These are phyloP conservation scores for Oryza nivara DNA, from an alignment of 176 grass and related monocot genomes.

Conservation along the genomic window DNA sequence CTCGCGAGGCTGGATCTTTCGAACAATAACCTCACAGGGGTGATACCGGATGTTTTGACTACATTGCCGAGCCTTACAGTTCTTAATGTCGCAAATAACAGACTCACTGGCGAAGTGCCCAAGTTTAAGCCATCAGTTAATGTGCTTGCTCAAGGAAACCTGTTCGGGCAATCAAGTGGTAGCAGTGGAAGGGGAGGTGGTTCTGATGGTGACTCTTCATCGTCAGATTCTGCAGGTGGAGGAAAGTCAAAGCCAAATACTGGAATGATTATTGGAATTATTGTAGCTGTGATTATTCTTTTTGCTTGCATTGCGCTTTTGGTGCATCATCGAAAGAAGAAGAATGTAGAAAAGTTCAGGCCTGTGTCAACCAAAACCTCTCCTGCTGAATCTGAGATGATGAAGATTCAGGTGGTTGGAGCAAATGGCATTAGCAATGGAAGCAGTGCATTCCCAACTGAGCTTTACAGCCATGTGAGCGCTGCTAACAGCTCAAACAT, in stretches of 20 bases:
- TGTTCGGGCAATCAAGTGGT: conserved; percentile 54
- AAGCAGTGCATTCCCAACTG: conserved; percentile 34
- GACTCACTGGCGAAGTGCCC: conserved; percentile 68
- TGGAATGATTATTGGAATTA: conserved; percentile 58
- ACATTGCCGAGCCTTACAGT: conserved; percentile 45
- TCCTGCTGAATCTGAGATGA: conserved; percentile 47
- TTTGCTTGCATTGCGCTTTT: conserved; percentile 50
- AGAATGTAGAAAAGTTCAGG: conserved; percentile 59
- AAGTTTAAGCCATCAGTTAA: conserved; percentile 61
- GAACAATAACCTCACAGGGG: conserved; percentile 67
- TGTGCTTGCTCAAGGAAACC: conserved; percentile 55
- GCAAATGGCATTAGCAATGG: conserved; percentile 41
- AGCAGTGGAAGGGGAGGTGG: conserved; percentile 32
- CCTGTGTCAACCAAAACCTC: conserved; percentile 49
- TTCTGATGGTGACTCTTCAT: conserved; percentile 36
- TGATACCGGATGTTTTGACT: conserved; percentile 66
- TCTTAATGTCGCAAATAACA: conserved; percentile 83
- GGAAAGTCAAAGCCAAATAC: conserved; percentile 33
- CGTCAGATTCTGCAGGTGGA: conserved; percentile 29
- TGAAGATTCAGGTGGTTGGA: conserved; percentile 50
- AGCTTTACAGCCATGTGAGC: conserved; percentile 51
- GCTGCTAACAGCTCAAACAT: conserved; percentile 42
- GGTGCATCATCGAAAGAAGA: conserved; percentile 52
- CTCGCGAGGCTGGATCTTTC: conserved; percentile 61
- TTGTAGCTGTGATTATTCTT: conserved; percentile 62